These are phyloP conservation scores for Yamadazyma sp. DNA, from an alignment of 1,139 yeast genomes.

Conservation along the genomic window DNA sequence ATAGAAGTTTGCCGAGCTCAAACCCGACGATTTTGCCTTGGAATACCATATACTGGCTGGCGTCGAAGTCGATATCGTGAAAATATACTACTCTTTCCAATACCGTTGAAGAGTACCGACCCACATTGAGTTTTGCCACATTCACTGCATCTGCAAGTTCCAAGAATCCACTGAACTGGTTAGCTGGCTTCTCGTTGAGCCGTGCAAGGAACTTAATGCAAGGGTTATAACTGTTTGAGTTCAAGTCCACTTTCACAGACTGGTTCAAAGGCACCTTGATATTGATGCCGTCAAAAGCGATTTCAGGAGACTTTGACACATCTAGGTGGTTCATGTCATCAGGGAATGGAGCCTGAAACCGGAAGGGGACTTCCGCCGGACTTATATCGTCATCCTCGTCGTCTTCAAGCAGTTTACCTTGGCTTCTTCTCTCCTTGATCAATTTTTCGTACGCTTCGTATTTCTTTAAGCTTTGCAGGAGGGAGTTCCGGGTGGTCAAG, in stretches of 20 bases:
- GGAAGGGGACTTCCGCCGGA: slow-evolving; percentile 24
- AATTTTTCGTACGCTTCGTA: slow-evolving; percentile 25
- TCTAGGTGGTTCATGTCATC: slow-evolving; percentile 22
- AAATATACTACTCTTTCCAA: slow-evolving; percentile 66
- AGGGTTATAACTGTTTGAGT: slow-evolving; percentile 7
- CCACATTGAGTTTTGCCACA: slow-evolving; percentile 15
- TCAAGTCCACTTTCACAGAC: slow-evolving; percentile 3
- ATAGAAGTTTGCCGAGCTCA: slow-evolving; percentile 53
- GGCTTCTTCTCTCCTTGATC: slow-evolving; percentile 14
- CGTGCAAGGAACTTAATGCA: slow-evolving; percentile 9
- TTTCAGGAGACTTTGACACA: background rate
- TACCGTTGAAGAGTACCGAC: background rate
- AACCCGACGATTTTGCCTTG: slow-evolving; percentile 53
- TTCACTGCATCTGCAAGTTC: slow-evolving; percentile 51
- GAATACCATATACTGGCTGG: slow-evolving; percentile 55
- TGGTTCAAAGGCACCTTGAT: slow-evolving; percentile 5
- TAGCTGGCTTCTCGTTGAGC: slow-evolving; percentile 14
- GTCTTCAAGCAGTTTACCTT: slow-evolving; percentile 18
- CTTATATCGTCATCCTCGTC: slow-evolving; percentile 25
- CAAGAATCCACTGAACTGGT: slow-evolving; percentile 61
- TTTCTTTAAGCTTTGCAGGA: slow-evolving; percentile 8
- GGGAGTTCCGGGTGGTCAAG: slow-evolving; percentile 39
- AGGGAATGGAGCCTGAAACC: slow-evolving; percentile 40
- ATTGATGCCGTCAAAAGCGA: slow-evolving; percentile 25
- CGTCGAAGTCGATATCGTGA: slow-evolving; percentile 55